Base-by-base conservation (phyloP, 129 eudicot genomes). In the Centella asiatica region DNA sequence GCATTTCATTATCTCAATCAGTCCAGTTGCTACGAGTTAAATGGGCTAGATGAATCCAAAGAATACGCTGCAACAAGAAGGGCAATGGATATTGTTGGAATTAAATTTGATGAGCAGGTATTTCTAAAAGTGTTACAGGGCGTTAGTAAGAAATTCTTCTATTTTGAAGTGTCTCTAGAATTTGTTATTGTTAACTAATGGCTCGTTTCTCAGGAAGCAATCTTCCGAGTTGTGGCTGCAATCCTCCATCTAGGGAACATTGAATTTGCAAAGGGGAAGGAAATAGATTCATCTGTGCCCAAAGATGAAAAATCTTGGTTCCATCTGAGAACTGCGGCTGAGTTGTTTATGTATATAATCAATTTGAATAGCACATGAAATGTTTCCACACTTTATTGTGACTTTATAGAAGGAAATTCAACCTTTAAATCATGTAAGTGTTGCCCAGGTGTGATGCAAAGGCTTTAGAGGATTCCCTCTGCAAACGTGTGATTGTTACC, bases 181-280 rank as follows among this genome's bases (percentile, higher is more conserved):
- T n/a, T 33, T 26, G 25, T 36, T 49, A 42, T 55, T 14, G 42
- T 15, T 18, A 17, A 19, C 10, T 29, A 56, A 2, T n/a, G 34
- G 25, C 70, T 71, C 65, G 65, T 33, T 66, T 69, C 47, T 54
- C 76, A 92, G 99, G 96, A 92, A 26, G 96, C 87, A 23, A 92
- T 92, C 40, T 92, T 92, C 59, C 84, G 96, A 67, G 96, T 92
- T 48, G 94, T 87, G 71, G 99, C 99, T 66, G 88, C 96, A 65
- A 78, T 92, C 56, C 99, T 92, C 69, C 99, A 92, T 71, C 58
- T 92, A 75, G 99, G 99, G 33, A 92, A 92, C 73, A 70, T 92
- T 65, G 95, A 87, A 39, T 92, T 92, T 71, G 40, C 73, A 2
- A 92, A 87, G 67, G 95, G 79, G 40, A 74, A 72, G 55, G 99